These are phyloP conservation scores for Fusarium scirpi DNA, from an alignment of 2,329 filamentous ascomycete species.

Conservation along the genomic window DNA sequence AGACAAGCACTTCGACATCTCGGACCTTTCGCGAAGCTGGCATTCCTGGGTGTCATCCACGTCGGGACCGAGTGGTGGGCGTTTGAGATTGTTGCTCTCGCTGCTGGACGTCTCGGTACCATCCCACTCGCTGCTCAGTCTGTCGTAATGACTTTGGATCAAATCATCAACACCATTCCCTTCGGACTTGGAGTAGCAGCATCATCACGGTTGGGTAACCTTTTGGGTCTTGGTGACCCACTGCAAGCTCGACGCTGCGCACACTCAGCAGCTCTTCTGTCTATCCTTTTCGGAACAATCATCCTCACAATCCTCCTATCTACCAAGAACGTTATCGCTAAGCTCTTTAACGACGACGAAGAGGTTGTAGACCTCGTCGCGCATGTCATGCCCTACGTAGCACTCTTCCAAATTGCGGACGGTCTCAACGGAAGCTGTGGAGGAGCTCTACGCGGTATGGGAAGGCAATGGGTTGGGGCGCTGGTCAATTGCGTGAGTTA, in stretches of 20 bases:
- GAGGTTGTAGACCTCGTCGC: constrained; percentile 79
- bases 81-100: constrained; percentile 89
- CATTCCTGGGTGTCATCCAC: constrained; percentile 81
- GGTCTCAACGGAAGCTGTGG: constrained; percentile 88
- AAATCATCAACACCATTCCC: constrained; percentile 86
- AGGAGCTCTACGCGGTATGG: constrained; percentile 84
- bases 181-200: constrained; percentile 89
- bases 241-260: constrained; percentile 77
- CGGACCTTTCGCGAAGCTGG: constrained; percentile 78
- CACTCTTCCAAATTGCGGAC: constrained; percentile 90
- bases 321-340: constrained; percentile 78
- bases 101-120: constrained; percentile 83
- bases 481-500: constrained; percentile 85
- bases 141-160: constrained; percentile 91
- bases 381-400: constrained; percentile 85
- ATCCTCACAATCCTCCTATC: constrained; percentile 78
- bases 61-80: constrained; percentile 96
- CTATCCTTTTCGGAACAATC: constrained; percentile 73
- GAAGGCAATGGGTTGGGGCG: constrained; percentile 85
- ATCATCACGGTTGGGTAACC: constrained; percentile 81
- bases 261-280: constrained; percentile 80
- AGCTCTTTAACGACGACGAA: constrained; percentile 83
- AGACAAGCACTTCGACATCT: constrained; percentile 74
- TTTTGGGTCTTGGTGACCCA: constrained; percentile 76
- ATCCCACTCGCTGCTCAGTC: constrained; percentile 84